Conservation (phyloP, 495 filamentous ascomycete genomes). For the Neurospora cerealis region DNA sequence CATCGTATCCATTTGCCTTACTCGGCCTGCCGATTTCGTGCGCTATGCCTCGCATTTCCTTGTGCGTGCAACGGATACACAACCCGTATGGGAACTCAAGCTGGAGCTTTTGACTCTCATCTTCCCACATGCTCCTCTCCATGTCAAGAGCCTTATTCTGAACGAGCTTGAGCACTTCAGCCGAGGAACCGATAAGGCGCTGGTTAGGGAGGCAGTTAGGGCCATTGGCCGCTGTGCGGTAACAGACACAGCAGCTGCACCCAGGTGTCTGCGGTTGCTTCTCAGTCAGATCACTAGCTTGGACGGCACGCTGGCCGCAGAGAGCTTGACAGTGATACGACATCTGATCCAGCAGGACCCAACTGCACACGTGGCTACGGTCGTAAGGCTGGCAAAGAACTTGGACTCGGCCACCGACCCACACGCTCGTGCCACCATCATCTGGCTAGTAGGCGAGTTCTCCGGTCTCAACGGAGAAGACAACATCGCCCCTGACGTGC, state of each 20-base stretch:
- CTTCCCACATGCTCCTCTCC: constrained; percentile 68
- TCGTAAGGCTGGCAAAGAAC: constrained; percentile 84
- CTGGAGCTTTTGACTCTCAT: constrained; percentile 82
- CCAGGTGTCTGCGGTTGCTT: constrained; percentile 69
- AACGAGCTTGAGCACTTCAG: constrained; percentile 91
- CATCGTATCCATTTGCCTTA: constrained; percentile 78
- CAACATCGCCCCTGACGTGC: constrained; percentile 86
- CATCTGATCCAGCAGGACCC: constrained; percentile 93
- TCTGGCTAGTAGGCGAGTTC: constrained; percentile 96
- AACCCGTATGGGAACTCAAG: constrained; percentile 79
- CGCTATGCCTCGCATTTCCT: constrained; percentile 82
- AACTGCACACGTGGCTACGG: constrained; percentile 60
- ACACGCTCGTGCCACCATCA: constrained; percentile 80
- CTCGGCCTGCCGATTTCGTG: constrained; percentile 63
- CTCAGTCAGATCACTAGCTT: constrained; percentile 74
- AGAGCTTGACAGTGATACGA: constrained; percentile 83
- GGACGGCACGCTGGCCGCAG: constrained; percentile 79
- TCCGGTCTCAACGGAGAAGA: constrained; percentile 65
- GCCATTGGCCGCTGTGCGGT: constrained; percentile 92
- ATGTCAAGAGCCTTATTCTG: constrained; percentile 75
- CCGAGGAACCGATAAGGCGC: constrained; percentile 57
- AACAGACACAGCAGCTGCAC: constrained; percentile 55
- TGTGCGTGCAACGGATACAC: constrained; percentile 68
- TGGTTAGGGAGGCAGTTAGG: constrained; percentile 79
- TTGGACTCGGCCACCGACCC: constrained; percentile 76